A percentile compares a stretch with the other conserved stretches of the same genome.
Evolutionary conservation across 768 basidiomycete species (phyloP).

Genomic region (Leccinum disarticulatum): DNA sequence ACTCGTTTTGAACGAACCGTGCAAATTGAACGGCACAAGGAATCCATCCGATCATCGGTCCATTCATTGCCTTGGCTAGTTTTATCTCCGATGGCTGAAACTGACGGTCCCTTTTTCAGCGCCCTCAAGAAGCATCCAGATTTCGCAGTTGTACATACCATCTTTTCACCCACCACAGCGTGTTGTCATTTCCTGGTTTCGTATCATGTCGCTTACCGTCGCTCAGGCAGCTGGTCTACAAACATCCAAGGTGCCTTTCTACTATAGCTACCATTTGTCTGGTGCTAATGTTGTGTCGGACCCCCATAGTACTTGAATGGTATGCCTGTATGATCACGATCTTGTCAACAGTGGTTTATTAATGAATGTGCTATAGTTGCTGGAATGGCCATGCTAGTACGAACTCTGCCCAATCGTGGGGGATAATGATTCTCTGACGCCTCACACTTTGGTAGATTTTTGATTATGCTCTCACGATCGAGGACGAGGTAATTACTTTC

Average conservation of each 20-base stretch:
- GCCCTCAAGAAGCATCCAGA: too few relatives aligned
- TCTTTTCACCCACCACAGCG: background rate
- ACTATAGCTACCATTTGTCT: too few relatives aligned
- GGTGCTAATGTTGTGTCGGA: background rate
- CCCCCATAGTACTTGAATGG: background rate
- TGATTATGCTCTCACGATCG: background rate
- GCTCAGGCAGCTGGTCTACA: background rate
- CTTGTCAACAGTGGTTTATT: background rate
- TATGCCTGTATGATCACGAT: background rate
- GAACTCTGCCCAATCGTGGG: background rate
- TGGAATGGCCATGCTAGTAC: conserved; percentile 1
- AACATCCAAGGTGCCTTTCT: background rate
- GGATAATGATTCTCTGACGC: background rate
- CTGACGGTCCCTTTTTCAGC: too few relatives aligned
- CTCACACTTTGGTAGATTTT: background rate
- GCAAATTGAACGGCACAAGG: too few relatives aligned
- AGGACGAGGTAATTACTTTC: background rate
- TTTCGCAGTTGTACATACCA: too few relatives aligned
- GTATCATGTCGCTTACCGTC: background rate
- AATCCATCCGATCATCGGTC: too few relatives aligned
- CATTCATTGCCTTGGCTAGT: too few relatives aligned
- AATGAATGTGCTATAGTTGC: background rate
- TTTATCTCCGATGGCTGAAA: too few relatives aligned
- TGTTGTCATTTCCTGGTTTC: background rate
- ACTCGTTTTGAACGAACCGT: too few relatives aligned